A percentile compares a stretch with the other conserved stretches of the same genome.
These are phyloP conservation scores for Starmerella cellae DNA, from an alignment of 805 yeast species.

Conservation along the genomic window DNA sequence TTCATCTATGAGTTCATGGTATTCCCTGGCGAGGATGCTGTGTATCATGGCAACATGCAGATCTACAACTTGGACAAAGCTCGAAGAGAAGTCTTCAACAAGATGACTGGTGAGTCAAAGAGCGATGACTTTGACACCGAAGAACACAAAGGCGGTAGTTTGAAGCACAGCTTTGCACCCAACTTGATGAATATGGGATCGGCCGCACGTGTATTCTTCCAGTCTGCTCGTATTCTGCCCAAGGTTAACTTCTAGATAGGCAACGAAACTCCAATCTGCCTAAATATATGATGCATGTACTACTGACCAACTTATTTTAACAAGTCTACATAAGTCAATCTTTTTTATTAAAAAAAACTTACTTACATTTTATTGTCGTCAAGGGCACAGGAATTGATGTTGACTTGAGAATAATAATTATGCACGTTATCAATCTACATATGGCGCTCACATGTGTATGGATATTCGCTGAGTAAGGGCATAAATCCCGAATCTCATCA, in stretches of 20 bases:
- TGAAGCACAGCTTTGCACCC: conserved; percentile 32
- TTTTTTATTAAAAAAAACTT: too few relatives aligned
- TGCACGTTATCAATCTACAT: too few relatives aligned
- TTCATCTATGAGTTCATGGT: conserved; percentile 45
- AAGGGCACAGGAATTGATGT: too few relatives aligned
- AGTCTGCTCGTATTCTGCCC: conserved; percentile 47
- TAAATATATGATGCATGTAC: too few relatives aligned
- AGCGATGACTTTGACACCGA: conserved; percentile 37
- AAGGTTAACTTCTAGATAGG: conserved; percentile 22
- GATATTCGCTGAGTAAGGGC: too few relatives aligned
- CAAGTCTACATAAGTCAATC: background rate
- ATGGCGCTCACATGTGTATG: too few relatives aligned
- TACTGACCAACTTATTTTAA: background rate
- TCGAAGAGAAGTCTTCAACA: conserved; percentile 38
- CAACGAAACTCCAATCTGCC: background rate
- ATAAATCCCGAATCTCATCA: too few relatives aligned
- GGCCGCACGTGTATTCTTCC: conserved; percentile 58
- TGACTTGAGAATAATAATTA: too few relatives aligned
- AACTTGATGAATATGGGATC: conserved; percentile 50
- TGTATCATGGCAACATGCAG: conserved; percentile 48
- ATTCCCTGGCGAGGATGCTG: conserved; percentile 41
- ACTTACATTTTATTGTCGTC: too few relatives aligned
- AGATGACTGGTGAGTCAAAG: conserved; percentile 45
- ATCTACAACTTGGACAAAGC: conserved; percentile 41
- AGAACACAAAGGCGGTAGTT: conserved; percentile 37